These are phyloP conservation scores for Cyberlindnera galapagoensis DNA, from an alignment of 805 yeast genomes.

Conservation along the genomic window DNA sequence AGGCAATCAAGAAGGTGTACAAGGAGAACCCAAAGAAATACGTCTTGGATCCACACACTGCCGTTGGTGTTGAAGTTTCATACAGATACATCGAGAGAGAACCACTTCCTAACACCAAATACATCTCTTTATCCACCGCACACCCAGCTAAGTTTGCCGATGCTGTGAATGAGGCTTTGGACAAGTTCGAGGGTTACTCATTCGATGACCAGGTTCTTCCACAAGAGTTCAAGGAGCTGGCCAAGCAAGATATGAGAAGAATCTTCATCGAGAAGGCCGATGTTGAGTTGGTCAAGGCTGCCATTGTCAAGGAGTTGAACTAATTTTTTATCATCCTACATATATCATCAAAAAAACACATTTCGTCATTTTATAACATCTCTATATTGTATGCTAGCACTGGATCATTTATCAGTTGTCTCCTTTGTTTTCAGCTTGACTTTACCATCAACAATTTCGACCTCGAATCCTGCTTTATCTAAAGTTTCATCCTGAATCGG, in stretches of 20 bases:
- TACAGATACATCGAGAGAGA: constrained; percentile 51
- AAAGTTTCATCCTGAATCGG: constrained; percentile 52
- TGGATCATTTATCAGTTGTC: constrained; percentile 9
- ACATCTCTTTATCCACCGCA: constrained; percentile 87
- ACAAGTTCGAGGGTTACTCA: constrained; percentile 61
- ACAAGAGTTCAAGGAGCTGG: constrained; percentile 69
- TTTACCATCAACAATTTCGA: constrained; percentile 66
- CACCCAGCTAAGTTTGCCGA: constrained; percentile 99
- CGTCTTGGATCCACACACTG: constrained; percentile 92
- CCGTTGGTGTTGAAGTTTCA: constrained; percentile 86
- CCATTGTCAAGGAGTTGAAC: constrained; percentile 65
- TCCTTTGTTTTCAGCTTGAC: constrained; percentile 41
- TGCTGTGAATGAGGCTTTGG: constrained; percentile 81
- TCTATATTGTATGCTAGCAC: neutral
- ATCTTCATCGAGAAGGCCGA: constrained; percentile 66
- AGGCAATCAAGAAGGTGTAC: constrained; percentile 70
- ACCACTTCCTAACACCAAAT: constrained; percentile 33
- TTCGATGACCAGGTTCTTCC: constrained; percentile 89
- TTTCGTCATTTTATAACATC: neutral
- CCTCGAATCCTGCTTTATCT: constrained; percentile 72
- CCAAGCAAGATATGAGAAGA: constrained; percentile 68
- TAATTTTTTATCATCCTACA: neutral
- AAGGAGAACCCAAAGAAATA: constrained; percentile 52
- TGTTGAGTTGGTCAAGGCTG: constrained; percentile 64
- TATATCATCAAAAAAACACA: neutral